phyloP scores from a whole-genome alignment of 306 rosid species.

The Cucumis cinereus region DNA sequence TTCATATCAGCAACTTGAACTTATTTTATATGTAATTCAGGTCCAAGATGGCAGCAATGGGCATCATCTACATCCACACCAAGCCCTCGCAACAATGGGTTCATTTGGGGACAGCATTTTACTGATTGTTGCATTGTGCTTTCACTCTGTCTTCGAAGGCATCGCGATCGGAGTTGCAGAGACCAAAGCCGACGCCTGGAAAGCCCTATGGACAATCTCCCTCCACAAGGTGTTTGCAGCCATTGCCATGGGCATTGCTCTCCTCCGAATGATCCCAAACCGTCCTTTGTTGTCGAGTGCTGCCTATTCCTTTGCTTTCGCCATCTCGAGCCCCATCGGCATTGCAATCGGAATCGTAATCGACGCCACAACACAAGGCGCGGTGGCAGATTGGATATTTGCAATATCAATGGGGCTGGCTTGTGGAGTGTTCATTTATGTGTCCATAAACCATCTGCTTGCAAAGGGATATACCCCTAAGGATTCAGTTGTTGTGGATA shows the following conservation, averaged over 20 bases:
- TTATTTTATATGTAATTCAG: slow-evolving; percentile 16
- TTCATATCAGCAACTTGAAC: not conserved
- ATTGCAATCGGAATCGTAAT: slow-evolving; percentile 55
- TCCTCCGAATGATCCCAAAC: slow-evolving; percentile 59
- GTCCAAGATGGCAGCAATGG: slow-evolving; percentile 13
- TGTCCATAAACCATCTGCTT: slow-evolving; percentile 56
- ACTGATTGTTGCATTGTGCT: slow-evolving; percentile 56
- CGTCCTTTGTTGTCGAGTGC: slow-evolving; percentile 41
- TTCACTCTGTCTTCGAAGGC: slow-evolving; percentile 73
- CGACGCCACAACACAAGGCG: slow-evolving; percentile 68
- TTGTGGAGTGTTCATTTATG: slow-evolving; percentile 77
- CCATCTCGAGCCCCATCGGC: slow-evolving; percentile 70
- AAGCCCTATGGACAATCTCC: slow-evolving; percentile 68
- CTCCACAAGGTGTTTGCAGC: slow-evolving; percentile 84
- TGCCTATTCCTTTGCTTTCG: slow-evolving; percentile 55
- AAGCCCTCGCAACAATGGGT: slow-evolving; percentile 13
- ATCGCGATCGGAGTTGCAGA: slow-evolving; percentile 65
- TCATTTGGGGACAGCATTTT: slow-evolving; percentile 57
- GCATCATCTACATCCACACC: slow-evolving; percentile 19
- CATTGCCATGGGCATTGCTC: slow-evolving; percentile 81
- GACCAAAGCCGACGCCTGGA: slow-evolving; percentile 66
- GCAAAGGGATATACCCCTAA: slow-evolving; percentile 45
- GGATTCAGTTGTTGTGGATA: slow-evolving; percentile 22
- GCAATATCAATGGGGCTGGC: slow-evolving; percentile 74
- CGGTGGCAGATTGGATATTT: slow-evolving; percentile 56